These are phyloP conservation scores for Chlorella sorokiniana DNA, from an alignment of 139 green algal species.

Conservation along the genomic window DNA sequence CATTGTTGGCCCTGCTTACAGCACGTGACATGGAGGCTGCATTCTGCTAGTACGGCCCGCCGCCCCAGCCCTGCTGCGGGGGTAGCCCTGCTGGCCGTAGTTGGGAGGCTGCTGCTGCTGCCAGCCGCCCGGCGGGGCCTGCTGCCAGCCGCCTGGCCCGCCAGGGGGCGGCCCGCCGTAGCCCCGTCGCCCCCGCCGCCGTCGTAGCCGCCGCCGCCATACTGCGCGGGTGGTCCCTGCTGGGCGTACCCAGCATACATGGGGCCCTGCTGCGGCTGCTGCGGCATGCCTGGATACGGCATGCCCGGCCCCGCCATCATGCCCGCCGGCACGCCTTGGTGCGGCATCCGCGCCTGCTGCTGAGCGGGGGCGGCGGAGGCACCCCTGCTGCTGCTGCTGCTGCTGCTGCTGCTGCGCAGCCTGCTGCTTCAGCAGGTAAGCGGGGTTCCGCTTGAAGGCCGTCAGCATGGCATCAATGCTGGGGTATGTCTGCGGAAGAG, in stretches of 20 bases:
- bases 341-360: neutral
- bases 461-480: slow-evolving; percentile 43
- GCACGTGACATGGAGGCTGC: too few relatives aligned
- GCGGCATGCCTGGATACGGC: neutral
- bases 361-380: neutral
- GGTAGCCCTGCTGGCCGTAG: neutral
- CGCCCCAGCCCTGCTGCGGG: neutral
- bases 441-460: slow-evolving; percentile 39
- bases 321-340: slow-evolving; percentile 14
- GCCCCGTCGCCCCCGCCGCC: too few relatives aligned
- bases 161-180: neutral
- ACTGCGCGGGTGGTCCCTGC: neutral
- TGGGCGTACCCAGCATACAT: neutral
- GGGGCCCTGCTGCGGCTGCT: neutral
- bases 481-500: slow-evolving; percentile 17
- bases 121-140: neutral
- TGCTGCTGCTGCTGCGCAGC: slow-evolving; percentile 5
- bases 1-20: too few relatives aligned
- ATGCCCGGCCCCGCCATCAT: neutral
- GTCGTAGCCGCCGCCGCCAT: neutral
- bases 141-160: neutral
- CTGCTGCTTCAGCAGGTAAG: neutral
- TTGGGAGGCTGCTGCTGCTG: slow-evolving; percentile 10
- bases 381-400: slow-evolving; percentile 16
- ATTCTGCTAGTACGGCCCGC: neutral